Evolutionary conservation across 139 green algal genomes (phyloP).

Genomic region (Gonium pectorale): DNA sequence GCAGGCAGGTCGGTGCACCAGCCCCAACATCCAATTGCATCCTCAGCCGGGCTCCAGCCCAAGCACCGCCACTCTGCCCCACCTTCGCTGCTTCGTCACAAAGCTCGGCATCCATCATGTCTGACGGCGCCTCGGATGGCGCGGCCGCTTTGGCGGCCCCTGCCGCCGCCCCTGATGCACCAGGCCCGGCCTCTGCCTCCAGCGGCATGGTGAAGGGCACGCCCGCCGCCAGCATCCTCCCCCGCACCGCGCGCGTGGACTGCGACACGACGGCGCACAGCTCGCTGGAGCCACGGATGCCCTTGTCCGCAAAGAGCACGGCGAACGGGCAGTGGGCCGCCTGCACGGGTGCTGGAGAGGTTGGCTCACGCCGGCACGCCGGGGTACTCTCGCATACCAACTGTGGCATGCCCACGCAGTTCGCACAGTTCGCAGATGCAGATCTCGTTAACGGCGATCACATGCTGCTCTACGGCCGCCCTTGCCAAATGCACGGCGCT

Average conservation of each 20-base stretch:
- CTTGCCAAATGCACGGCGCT: too few relatives aligned
- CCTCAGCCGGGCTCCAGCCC: too few relatives aligned
- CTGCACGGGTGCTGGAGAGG: slow-evolving; percentile 2
- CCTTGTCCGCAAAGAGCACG: slow-evolving; percentile 63
- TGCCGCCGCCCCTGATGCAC: not conserved
- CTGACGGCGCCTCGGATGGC: not conserved
- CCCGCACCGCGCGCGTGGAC: slow-evolving; percentile 57
- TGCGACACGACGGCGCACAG: slow-evolving; percentile 66
- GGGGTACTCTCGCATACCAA: too few relatives aligned
- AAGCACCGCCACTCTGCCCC: too few relatives aligned
- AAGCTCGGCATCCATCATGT: not conserved
- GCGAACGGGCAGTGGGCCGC: slow-evolving; percentile 49
- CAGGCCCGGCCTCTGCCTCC: not conserved
- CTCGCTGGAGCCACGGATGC: slow-evolving; percentile 52
- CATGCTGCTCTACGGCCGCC: too few relatives aligned
- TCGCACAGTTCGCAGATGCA: too few relatives aligned
- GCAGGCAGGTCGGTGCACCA: too few relatives aligned
- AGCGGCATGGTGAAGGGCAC: slow-evolving; percentile 66
- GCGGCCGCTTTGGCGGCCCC: not conserved
- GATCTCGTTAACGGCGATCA: too few relatives aligned
- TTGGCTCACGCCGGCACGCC: not conserved
- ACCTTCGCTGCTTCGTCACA: slow-evolving; percentile 8
- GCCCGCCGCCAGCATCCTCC: slow-evolving; percentile 33
- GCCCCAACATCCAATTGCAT: too few relatives aligned
- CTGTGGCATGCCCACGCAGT: too few relatives aligned